These are phyloP conservation scores for Talaromyces stipitatus DNA, from an alignment of 495 filamentous ascomycete species.

Conservation along the genomic window DNA sequence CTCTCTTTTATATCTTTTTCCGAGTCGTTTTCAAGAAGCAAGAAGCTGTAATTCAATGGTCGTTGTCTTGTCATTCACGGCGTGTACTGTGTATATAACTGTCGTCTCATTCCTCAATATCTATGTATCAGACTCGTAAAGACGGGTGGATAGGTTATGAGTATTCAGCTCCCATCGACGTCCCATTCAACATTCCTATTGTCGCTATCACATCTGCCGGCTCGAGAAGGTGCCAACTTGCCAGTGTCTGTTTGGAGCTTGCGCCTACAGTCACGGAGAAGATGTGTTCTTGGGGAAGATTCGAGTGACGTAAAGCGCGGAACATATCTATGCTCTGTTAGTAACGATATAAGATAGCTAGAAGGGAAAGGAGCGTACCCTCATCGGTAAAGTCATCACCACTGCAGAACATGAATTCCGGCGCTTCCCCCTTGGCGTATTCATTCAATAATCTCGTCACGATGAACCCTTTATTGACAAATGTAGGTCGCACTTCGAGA, in stretches of 20 bases:
- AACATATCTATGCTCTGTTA: conserved; percentile 42
- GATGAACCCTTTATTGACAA: conserved; percentile 95
- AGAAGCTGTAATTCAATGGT: no score
- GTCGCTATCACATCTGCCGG: conserved; percentile 79
- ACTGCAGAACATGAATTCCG: conserved; percentile 79
- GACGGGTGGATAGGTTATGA: background rate
- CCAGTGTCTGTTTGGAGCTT: conserved; percentile 76
- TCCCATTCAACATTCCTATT: conserved; percentile 58
- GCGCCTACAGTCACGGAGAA: conserved; percentile 87
- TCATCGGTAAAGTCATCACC: conserved; percentile 98
- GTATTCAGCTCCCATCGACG: conserved; percentile 4
- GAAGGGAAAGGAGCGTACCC: conserved; percentile 47
- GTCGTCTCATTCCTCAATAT: no score
- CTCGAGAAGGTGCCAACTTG: conserved; percentile 80
- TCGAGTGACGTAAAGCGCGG: conserved; percentile 54
- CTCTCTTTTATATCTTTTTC: no score
- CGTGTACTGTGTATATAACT: background rate
- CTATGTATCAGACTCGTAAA: background rate
- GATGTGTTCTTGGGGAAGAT: conserved; percentile 52
- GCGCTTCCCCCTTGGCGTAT: conserved; percentile 45
- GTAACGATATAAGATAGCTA: background rate
- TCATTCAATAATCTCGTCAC: conserved; percentile 66
- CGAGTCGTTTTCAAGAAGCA: no score
- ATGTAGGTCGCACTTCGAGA: conserved; percentile 88
- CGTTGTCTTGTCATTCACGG: no score